A percentile compares a stretch with the other conserved stretches of the same genome.
phyloP scores from a whole-genome alignment of 139 green algal species.

The Tetraselmis chui region DNA sequence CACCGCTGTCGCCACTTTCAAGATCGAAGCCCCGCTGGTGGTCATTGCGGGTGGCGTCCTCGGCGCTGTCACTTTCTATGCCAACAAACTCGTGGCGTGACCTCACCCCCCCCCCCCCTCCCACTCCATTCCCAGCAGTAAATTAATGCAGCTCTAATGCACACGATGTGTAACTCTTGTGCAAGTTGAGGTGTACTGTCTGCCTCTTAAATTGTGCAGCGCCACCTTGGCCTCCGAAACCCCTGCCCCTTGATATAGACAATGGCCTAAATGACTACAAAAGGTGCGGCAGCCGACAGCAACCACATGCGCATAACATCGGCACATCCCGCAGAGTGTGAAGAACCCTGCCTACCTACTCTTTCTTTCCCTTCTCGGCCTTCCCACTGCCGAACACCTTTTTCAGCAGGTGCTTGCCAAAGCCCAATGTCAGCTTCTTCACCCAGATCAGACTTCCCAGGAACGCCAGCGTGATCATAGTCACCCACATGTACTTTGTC shows the following conservation, averaged over 20 bases:
- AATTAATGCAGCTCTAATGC: too few species aligned
- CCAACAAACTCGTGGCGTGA: not conserved
- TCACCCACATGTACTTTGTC: not conserved
- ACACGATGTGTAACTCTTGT: too few species aligned
- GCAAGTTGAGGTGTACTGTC: too few species aligned
- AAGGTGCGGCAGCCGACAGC: too few species aligned
- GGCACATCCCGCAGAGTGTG: too few species aligned
- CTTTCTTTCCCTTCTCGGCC: not conserved
- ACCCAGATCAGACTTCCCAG: not conserved
- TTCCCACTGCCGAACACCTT: not conserved
- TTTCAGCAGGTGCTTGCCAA: not conserved
- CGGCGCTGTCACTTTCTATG: slow-evolving; percentile 22
- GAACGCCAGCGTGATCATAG: not conserved
- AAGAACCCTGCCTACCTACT: not conserved
- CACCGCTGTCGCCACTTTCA: slow-evolving; percentile 45
- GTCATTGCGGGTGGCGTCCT: slow-evolving; percentile 60
- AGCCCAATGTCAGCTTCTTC: not conserved
- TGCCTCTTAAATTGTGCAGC: too few species aligned
- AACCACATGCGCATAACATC: too few species aligned
- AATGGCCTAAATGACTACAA: too few species aligned
- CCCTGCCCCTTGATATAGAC: not conserved
- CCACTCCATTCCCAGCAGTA: not conserved
- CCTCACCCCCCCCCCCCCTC: not conserved
- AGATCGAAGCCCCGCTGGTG: slow-evolving; percentile 59
- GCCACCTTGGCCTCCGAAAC: too few species aligned